Conservation (phyloP, 805 yeast species). For the Lachancea meyersii region DNA sequence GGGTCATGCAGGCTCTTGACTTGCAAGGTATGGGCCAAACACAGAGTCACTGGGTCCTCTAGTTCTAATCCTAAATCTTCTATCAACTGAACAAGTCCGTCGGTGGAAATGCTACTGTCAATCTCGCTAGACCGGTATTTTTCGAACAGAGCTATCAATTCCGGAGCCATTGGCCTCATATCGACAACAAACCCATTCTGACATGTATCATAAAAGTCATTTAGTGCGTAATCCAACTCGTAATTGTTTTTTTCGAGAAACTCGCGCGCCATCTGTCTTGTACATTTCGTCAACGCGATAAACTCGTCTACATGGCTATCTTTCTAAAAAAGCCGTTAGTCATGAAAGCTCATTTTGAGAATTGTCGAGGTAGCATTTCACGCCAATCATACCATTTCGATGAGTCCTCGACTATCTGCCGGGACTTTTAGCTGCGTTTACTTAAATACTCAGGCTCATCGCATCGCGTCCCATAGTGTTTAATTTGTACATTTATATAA, state of each 20-base stretch:
- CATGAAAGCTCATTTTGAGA: background rate
- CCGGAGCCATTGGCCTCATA: conserved; percentile 16
- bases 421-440: no score
- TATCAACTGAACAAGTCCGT: conserved; percentile 68
- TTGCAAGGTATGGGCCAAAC: conserved; percentile 61
- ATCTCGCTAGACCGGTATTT: conserved; percentile 23
- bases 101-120: conserved; percentile 51
- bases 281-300: conserved; percentile 22
- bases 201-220: conserved; percentile 30
- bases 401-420: background rate
- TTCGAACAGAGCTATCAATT: conserved; percentile 16
- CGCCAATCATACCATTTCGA: background rate
- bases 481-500: background rate
- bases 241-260: conserved; percentile 24
- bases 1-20: conserved; percentile 23
- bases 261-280: conserved; percentile 16
- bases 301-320: conserved; percentile 16
- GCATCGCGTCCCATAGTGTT: background rate
- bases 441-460: no score
- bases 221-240: conserved; percentile 28
- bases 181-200: conserved; percentile 17
- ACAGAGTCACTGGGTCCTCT: conserved; percentile 67
- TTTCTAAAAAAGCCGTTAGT: conserved; percentile 1
- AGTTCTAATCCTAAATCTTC: conserved; percentile 62
- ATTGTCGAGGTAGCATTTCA: background rate